These are phyloP conservation scores for Ceratobasidium sp. DNA, from an alignment of 1,284 basidiomycete genomes.

Conservation along the genomic window DNA sequence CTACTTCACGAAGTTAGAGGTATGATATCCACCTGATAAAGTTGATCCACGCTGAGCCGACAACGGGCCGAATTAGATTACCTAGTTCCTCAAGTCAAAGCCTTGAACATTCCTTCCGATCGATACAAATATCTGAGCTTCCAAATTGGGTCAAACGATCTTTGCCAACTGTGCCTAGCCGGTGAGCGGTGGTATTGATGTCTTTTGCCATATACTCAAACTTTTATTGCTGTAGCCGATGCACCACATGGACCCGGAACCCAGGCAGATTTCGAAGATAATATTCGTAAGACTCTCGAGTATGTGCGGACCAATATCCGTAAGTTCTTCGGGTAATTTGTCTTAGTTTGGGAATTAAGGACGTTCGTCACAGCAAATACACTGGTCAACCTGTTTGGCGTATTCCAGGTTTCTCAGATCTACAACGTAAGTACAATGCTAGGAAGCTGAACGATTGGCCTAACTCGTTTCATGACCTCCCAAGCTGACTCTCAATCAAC, in stretches of 20 bases:
- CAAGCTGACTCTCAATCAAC: conserved; percentile 46
- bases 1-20: conserved; percentile 48
- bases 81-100: conserved; percentile 53
- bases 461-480: background rate
- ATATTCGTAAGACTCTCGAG: conserved; percentile 54
- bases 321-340: conserved; percentile 48
- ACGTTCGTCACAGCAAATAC: conserved; percentile 34
- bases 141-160: conserved; percentile 57
- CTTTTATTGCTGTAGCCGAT: background rate
- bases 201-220: background rate
- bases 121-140: conserved; percentile 57
- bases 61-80: conserved; percentile 50
- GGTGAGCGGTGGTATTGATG: conserved; percentile 48
- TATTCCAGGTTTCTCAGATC: conserved; percentile 55
- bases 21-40: background rate
- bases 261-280: conserved; percentile 53
- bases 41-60: background rate
- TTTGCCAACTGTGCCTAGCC: conserved; percentile 56
- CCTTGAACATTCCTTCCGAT: conserved; percentile 49
- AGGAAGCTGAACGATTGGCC: background rate
- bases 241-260: conserved; percentile 48
- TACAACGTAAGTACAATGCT: conserved; percentile 52
- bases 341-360: background rate
- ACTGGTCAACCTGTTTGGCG: conserved; percentile 52
- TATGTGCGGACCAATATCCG: conserved; percentile 53